These are phyloP conservation scores for Datisca glomerata DNA, from an alignment of 306 rosid species.

Conservation along the genomic window DNA sequence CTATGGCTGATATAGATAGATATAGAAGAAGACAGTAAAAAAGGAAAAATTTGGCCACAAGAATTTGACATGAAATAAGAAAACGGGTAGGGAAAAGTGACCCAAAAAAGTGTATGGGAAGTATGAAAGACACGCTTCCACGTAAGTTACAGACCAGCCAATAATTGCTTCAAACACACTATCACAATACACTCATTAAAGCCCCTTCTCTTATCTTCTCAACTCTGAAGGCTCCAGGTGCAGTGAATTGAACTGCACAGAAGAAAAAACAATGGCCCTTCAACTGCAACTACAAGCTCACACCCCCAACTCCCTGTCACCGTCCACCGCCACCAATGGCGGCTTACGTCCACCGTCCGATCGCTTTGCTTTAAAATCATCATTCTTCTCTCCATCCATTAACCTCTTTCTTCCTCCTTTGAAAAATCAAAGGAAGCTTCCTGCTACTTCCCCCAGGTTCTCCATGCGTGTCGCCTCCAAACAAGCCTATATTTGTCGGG, in stretches of 20 bases:
- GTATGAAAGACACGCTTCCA: neutral
- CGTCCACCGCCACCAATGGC: neutral
- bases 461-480: slow-evolving; percentile 89
- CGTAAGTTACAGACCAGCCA: neutral
- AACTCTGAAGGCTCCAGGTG: neutral
- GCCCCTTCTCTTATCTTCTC: neutral
- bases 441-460: slow-evolving; percentile 36
- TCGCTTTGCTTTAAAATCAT: slow-evolving; percentile 32
- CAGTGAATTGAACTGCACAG: neutral
- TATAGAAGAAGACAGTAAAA: too few relatives aligned
- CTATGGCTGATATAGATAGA: too few relatives aligned
- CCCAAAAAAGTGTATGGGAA: too few relatives aligned
- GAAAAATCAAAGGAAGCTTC: slow-evolving; percentile 10
- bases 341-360: slow-evolving; percentile 4
- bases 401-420: slow-evolving; percentile 23
- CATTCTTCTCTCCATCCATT: slow-evolving; percentile 39
- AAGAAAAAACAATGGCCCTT: neutral
- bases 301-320: neutral
- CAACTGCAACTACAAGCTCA: neutral
- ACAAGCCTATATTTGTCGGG: slow-evolving; percentile 82
- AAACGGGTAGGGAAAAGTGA: too few relatives aligned
- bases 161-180: neutral
- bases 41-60: too few relatives aligned
- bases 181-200: neutral
- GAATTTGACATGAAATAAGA: too few relatives aligned